A percentile compares a stretch with the other conserved stretches of the same genome.
Conservation (phyloP, 352 stramenopile species). For the Phytopythium helicoides region DNA sequence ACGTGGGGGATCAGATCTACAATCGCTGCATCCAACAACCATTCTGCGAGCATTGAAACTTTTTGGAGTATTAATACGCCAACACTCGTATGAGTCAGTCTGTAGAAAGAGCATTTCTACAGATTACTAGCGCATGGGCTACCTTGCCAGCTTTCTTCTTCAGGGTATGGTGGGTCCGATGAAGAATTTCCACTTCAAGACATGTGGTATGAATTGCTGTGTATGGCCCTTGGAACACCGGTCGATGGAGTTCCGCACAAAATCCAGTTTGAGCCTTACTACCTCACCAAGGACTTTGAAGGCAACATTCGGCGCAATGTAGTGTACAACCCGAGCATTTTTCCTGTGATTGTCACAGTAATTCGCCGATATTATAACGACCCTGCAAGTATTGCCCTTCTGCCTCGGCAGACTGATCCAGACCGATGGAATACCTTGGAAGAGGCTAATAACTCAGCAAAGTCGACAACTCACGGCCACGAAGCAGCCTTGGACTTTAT, state of each 20-base stretch:
- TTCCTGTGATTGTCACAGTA: conserved; percentile 49
- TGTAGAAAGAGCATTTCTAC: conserved; percentile 74
- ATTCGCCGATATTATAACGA: conserved; percentile 62
- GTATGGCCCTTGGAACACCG: conserved; percentile 53
- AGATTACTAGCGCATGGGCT: conserved; percentile 57
- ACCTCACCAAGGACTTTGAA: conserved; percentile 66
- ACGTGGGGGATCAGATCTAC: background rate
- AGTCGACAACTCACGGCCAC: background rate
- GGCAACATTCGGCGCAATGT: conserved; percentile 57
- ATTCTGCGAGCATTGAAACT: conserved; percentile 37
- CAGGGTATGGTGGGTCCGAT: conserved; percentile 1
- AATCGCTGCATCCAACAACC: background rate
- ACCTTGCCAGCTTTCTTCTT: conserved; percentile 35
- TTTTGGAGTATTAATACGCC: conserved; percentile 41
- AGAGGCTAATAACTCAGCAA: too few species aligned
- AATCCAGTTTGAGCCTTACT: conserved; percentile 64
- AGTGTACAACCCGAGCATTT: conserved; percentile 47
- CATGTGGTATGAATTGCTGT: conserved; percentile 71
- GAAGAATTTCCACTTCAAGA: conserved; percentile 55
- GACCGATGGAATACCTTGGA: conserved; percentile 2
- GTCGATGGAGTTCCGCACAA: conserved; percentile 60
- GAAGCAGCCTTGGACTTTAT: conserved; percentile 55
- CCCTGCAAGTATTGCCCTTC: conserved; percentile 22
- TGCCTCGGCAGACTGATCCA: conserved; percentile 7
- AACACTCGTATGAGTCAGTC: conserved; percentile 41